phyloP scores from a whole-genome alignment of 2,329 filamentous ascomycete species.

The Phyllosticta citriasiana region DNA sequence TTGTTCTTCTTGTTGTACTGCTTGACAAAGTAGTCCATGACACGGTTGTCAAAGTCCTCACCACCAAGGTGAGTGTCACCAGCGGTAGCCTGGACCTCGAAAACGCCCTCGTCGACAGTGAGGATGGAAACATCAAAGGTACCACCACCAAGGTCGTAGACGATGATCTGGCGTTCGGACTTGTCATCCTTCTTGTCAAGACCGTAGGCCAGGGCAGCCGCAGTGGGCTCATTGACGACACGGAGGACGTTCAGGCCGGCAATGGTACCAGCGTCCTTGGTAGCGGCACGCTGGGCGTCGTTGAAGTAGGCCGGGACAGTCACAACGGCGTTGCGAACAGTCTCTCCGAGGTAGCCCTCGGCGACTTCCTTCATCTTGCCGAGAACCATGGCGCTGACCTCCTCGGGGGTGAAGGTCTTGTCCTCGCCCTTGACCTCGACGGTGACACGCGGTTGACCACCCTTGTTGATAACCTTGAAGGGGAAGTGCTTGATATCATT shows the following conservation, averaged over 20 bases:
- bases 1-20: slow-evolving; percentile 96
- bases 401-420: slow-evolving; percentile 71
- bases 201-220: slow-evolving; percentile 89
- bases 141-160: slow-evolving; percentile 35
- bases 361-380: slow-evolving; percentile 80
- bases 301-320: slow-evolving; percentile 98
- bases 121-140: slow-evolving; percentile 27
- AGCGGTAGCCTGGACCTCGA: slow-evolving; percentile 87
- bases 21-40: slow-evolving; percentile 96
- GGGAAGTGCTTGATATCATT: slow-evolving; percentile 96
- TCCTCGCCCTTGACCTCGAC: slow-evolving; percentile 56
- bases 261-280: slow-evolving; percentile 88
- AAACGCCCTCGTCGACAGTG: slow-evolving; percentile 71
- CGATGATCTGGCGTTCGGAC: slow-evolving; percentile 30
- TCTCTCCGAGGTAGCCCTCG: slow-evolving; percentile 70
- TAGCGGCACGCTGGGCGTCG: slow-evolving; percentile 93
- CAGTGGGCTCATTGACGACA: slow-evolving; percentile 94
- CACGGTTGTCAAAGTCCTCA: slow-evolving; percentile 97
- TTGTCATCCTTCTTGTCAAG: slow-evolving; percentile 40
- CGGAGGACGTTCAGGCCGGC: slow-evolving; percentile 91
- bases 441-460: slow-evolving; percentile 78
- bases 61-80: slow-evolving; percentile 97
- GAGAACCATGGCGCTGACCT: slow-evolving; percentile 65
- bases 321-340: slow-evolving; percentile 79
- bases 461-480: slow-evolving; percentile 84